Evolutionary conservation across 2,329 filamentous ascomycete genomes (phyloP).

Genomic region (Penicillium sp.): DNA sequence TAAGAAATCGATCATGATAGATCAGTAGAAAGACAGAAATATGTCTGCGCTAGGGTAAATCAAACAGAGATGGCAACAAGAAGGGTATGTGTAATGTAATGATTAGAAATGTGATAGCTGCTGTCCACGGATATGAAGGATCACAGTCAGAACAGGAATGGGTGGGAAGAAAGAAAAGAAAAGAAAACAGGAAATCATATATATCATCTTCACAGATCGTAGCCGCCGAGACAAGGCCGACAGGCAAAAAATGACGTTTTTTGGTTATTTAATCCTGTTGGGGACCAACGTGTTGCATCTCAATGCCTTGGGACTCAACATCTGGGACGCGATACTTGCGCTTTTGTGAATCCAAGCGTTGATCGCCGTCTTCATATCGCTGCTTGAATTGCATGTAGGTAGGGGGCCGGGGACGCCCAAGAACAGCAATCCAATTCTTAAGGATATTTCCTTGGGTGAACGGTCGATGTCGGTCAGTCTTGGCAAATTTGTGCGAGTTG

Average conservation of each 20-base stretch:
- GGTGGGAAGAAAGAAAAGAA: constrained; percentile 3
- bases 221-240: constrained; percentile 11
- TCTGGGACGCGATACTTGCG: constrained; percentile 52
- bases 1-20: constrained; percentile 20
- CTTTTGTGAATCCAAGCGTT: constrained; percentile 67
- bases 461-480: constrained; percentile 84
- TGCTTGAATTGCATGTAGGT: constrained; percentile 87
- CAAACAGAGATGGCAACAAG: constrained; percentile 8
- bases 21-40: constrained; percentile 11
- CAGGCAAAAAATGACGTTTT: constrained; percentile 9
- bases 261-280: constrained; percentile 20
- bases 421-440: constrained; percentile 77
- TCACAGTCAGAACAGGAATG: constrained; percentile 4
- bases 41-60: constrained; percentile 2
- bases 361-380: constrained; percentile 74
- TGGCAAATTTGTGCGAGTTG: constrained; percentile 91
- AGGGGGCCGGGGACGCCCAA: constrained; percentile 79
- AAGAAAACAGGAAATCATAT: constrained; percentile 9
- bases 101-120: constrained; percentile 21
- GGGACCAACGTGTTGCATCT: constrained; percentile 65
- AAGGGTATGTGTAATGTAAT: constrained; percentile 15
- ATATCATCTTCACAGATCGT: constrained; percentile 23
- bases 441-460: constrained; percentile 75
- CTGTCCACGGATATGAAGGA: background rate
- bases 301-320: constrained; percentile 58